Evolutionary conservation across 2,329 filamentous ascomycete genomes (phyloP), one percentile per base, ranked within the genome.

Genomic region (Stemphylium lycopersici): DNA sequence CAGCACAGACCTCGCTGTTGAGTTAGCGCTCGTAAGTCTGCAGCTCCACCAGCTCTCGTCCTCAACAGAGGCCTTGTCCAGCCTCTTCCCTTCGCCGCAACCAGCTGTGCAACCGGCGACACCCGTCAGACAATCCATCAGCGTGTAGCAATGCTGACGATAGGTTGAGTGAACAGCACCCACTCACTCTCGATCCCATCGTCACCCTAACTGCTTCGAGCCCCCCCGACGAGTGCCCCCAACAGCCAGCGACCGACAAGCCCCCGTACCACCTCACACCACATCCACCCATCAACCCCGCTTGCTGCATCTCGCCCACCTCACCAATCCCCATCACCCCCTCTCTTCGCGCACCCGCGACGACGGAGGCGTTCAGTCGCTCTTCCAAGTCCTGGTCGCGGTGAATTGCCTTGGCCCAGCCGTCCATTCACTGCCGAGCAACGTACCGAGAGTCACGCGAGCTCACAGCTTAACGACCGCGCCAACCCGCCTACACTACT

Each of bases 361-460:
- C 46, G 38, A 43, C 49, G 62, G 61, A 60, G 53, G 63, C 64
- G 59, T 68, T 66, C 54, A 66, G 48, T 68, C 66, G 62, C 66
- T 65, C 20, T 55, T 55, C 52, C 48, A 46, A 36, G 41, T 58
- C 52, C 47, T 50, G 44, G 44, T 57, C 40, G 44, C 31, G n/a
- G 40, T 53, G 53, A 52, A 48, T 43, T 32, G 20, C 24, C 12
- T 56, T 16, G 46, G 59, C 40, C 54, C 53, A 44, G 31, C 34
- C 24, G 22, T 31, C 45, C 51, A 49, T 49, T 54, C 45, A 40
- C 50, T 29, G 32, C 22, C 41, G 42, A 53, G 37, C n/a, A 24
- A 37, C 42, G 38, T 22, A 22, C 40, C 29, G 31, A 36, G 20
- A 40, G 26, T 34, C 36, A 37, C 39, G 12, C 29, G 3, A 24